Evolutionary conservation across 768 basidiomycete genomes (phyloP).

Genomic region (Austroboletus festivus): DNA sequence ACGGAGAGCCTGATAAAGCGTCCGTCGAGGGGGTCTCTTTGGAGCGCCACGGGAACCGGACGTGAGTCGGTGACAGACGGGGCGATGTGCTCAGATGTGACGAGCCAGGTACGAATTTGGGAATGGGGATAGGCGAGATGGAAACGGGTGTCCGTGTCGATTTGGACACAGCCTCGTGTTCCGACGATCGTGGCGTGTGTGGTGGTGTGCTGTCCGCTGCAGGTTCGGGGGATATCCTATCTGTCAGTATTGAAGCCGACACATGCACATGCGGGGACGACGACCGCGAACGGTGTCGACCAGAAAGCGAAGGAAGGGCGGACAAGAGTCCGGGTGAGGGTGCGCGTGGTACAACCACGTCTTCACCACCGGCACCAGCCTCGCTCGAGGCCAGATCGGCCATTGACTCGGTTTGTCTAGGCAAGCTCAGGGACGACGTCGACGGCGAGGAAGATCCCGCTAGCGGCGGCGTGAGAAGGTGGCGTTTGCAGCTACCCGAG

Average conservation of each 20-base stretch:
- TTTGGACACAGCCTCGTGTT: too few relatives aligned
- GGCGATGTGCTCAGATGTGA: not conserved
- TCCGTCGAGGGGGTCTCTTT: constrained; percentile 7
- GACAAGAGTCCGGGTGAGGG: constrained; percentile 27
- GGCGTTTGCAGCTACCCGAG: constrained; percentile 6
- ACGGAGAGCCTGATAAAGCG: not conserved
- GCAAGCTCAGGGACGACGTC: constrained; percentile 27
- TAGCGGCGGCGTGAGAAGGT: constrained; percentile 22
- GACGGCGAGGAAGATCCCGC: constrained; percentile 19
- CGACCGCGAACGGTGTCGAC: constrained; percentile 7
- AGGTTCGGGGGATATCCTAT: not conserved
- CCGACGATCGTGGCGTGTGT: not conserved
- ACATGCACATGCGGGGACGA: constrained; percentile 7
- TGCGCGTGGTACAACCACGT: too few relatives aligned
- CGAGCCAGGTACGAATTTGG: not conserved
- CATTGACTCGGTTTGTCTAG: constrained; percentile 12
- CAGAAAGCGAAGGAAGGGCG: constrained; percentile 22
- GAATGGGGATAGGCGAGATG: too few relatives aligned
- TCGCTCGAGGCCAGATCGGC: constrained; percentile 6
- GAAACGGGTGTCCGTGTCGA: too few relatives aligned
- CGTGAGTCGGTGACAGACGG: constrained; percentile 1
- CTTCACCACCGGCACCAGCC: too few relatives aligned
- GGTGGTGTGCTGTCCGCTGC: not conserved
- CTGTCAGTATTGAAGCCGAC: constrained; percentile 7
- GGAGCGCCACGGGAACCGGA: constrained; percentile 9